A percentile compares a stretch with the other conserved stretches of the same genome.
These are phyloP conservation scores for Aegle marmelos DNA, from an alignment of 345 rosid species.

Conservation along the genomic window DNA sequence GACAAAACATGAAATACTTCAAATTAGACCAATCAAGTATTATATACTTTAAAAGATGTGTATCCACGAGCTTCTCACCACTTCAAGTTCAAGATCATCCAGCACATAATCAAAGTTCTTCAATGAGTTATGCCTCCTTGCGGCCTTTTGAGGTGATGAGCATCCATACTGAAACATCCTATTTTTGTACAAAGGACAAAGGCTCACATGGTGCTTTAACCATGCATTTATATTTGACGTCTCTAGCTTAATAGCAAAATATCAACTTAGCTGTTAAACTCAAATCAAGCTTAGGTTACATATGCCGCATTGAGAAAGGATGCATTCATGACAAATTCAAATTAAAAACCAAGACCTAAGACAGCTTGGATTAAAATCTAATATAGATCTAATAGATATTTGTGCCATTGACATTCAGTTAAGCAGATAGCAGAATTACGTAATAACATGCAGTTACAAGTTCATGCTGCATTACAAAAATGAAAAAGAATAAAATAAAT, in stretches of 20 bases:
- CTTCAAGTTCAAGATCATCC: constrained; percentile 44
- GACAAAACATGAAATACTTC: background rate
- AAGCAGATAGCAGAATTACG: background rate
- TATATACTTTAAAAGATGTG: constrained; percentile 8
- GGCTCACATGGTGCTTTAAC: background rate
- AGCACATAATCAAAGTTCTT: constrained; percentile 21
- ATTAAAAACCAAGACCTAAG: background rate
- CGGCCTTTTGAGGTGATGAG: constrained; percentile 40
- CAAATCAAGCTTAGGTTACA: background rate
- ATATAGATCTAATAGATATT: background rate
- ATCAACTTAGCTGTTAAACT: background rate
- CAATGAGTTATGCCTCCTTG: constrained; percentile 32
- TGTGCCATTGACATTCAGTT: too few species aligned
- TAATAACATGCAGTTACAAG: background rate
- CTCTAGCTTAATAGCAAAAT: constrained; percentile 16
- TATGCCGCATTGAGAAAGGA: background rate
- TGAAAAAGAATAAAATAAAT: background rate
- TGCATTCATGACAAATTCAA: background rate
- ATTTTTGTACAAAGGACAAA: constrained; percentile 3
- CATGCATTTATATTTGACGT: constrained; percentile 1
- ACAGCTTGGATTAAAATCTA: background rate
- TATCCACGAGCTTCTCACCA: constrained; percentile 40
- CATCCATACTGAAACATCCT: constrained; percentile 34
- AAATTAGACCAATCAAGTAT: constrained; percentile 4
- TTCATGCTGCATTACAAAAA: background rate